Evolutionary conservation across 2,329 filamentous ascomycete species (phyloP).

Genomic region (Colletotrichum shisoi): DNA sequence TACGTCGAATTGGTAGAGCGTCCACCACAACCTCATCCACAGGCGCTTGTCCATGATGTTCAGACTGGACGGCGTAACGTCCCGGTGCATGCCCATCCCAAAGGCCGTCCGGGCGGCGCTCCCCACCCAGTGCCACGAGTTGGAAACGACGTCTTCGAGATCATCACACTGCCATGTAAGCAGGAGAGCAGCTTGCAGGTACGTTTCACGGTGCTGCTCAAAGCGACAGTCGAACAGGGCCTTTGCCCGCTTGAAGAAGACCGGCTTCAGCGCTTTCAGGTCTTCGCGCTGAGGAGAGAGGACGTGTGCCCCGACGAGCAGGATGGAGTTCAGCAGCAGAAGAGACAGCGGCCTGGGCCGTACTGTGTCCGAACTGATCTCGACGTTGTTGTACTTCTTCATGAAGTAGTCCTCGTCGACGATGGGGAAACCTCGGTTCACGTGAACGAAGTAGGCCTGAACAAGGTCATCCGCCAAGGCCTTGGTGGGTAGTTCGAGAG

Average conservation of each 20-base stretch:
- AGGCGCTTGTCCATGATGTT: slow-evolving; percentile 47
- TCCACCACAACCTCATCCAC: slow-evolving; percentile 54
- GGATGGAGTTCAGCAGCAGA: slow-evolving; percentile 58
- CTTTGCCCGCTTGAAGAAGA: slow-evolving; percentile 62
- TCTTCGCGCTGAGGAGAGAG: slow-evolving; percentile 51
- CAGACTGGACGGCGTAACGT: slow-evolving; percentile 46
- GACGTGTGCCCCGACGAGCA: slow-evolving; percentile 62
- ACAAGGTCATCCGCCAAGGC: slow-evolving; percentile 59
- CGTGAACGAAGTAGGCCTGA: slow-evolving; percentile 58
- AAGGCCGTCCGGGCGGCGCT: slow-evolving; percentile 61
- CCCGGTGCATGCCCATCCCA: slow-evolving; percentile 62
- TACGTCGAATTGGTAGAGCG: slow-evolving; percentile 52
- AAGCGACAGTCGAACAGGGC: slow-evolving; percentile 61
- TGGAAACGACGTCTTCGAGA: slow-evolving; percentile 63
- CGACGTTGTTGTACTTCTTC: slow-evolving; percentile 53
- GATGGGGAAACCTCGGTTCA: slow-evolving; percentile 62
- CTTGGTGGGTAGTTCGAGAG: slow-evolving; percentile 58
- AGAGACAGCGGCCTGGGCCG: slow-evolving; percentile 52
- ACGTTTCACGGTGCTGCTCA: slow-evolving; percentile 61
- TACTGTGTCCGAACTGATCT: slow-evolving; percentile 52
- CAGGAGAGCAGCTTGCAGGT: slow-evolving; percentile 63
- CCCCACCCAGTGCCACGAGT: slow-evolving; percentile 62
- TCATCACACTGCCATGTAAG: slow-evolving; percentile 65
- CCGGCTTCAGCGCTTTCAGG: slow-evolving; percentile 51
- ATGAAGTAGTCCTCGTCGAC: slow-evolving; percentile 62